Evolutionary conservation across 805 yeast genomes (phyloP), one percentile per base, ranked within the genome.

Genomic region (Yarrowia yakushimensis): DNA sequence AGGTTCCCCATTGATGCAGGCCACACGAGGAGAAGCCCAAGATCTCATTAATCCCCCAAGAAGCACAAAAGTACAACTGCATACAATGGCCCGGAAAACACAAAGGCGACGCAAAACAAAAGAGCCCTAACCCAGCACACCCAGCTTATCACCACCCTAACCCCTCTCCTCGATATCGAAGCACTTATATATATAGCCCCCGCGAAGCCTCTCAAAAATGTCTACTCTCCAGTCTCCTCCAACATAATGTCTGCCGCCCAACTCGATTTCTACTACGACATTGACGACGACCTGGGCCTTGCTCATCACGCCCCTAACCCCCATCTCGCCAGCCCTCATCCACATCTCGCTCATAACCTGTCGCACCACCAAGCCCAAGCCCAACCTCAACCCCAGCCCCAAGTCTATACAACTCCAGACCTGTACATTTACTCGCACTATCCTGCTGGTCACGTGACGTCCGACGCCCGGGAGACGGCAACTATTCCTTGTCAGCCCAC

Each of bases 231-330:
- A 7, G 11, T 31, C 34, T 28, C 18, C 25, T 5, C 27, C 9
- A 12, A 15, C 6, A 18, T 12, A 15, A 45, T 45, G 52, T 27
- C 50, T 17, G 27, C 52, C 17, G 52, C 52, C 12, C 52, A 45
- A 20, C 52, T 45, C 36, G 52, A 45, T 27, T 45, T 45, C n/a
- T 45, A 45, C 52, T 45, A 45, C 52, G 52, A 45, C 13, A 45
- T 45, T 17, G 52, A 45, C 52, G 52, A 45, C 23, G 52, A 45
- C 17, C 27, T 28, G 52, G 52, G 52, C 8, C 36, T 45, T 36
- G 3, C 22, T 2, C 31, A 17, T 6, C 45, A 11, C 45, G 17
- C 31, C 6, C 22, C 11, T 15, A 23, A 3, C 18, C 31, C 4
- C 28, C n/a, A 22, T 12, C 27, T 4, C 25, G 10, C 10, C 2